Base-by-base conservation (phyloP, 108 stramenopile species). In the Cylindrotheca fusiformis region DNA sequence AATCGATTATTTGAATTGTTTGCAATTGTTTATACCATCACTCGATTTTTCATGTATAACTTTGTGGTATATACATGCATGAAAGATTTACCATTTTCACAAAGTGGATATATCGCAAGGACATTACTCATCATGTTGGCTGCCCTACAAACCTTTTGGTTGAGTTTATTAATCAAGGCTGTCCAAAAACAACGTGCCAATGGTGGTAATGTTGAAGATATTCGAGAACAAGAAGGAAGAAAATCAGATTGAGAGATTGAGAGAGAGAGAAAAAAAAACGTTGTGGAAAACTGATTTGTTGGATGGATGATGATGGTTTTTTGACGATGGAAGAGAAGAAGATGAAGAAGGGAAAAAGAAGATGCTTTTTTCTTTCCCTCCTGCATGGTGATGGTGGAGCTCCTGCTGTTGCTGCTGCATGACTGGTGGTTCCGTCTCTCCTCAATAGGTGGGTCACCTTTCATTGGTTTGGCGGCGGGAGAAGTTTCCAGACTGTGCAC, bases 1-100 rank as follows among this genome's bases (percentile, higher is more conserved):
- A 72, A 83, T 52, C 60, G 71, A 19, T 53, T 75, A 12, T 79
- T 83, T 58, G 76, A 75, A 44, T 6, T 65, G 12, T 79, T 83
- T 68, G 77, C 78, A 2, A 61, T 79, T 0, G 23, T 22, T 8
- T 83, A 78, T 45, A 55, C 68, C 52, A 36, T 79, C 22, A 76
- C 77, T 25, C 58, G 81, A n/a, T 69, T 65, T 50, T 24, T 52
- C n/a, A 52, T 71, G 18, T 83, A 60, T 52, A 69, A 70, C 30
- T 83, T 72, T 51, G 64, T 77, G n/a, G 58, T 56, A 18, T 82
- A 73, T 64, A 29, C 22, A 3, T 52, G 22, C 8, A 26, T 48
- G 17, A 46, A 33, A 44, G 54, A 82, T 58, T 10, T 56, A 20
- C 52, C 47, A 22, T 32, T 18, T 30, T 18, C 36, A 29, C 53